phyloP scores from a whole-genome alignment of 352 stramenopile genomes.

The Phytopythium sindhum region DNA sequence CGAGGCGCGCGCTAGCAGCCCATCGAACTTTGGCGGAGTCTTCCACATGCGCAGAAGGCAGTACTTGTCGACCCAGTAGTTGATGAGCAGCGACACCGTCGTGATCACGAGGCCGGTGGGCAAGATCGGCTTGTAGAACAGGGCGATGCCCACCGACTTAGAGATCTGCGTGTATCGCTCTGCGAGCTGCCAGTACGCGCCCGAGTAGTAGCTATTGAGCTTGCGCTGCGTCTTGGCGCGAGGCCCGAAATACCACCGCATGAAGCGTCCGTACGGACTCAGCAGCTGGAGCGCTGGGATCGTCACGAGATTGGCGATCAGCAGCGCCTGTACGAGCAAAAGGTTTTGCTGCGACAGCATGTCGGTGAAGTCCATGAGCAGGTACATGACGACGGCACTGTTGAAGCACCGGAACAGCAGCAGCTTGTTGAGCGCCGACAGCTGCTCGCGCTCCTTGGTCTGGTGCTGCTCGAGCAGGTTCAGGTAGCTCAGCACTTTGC shows the following conservation, averaged over 20 bases:
- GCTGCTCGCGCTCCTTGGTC: constrained; percentile 63
- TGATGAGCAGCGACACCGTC: constrained; percentile 59
- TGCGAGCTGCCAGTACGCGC: constrained; percentile 64
- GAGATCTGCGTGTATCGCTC: constrained; percentile 57
- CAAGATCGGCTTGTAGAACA: constrained; percentile 71
- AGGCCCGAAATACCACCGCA: constrained; percentile 37
- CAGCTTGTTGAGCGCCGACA: constrained; percentile 80
- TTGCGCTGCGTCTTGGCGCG: constrained; percentile 69
- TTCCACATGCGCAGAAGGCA: constrained; percentile 78
- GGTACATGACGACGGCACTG: constrained; percentile 67
- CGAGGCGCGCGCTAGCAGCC: constrained; percentile 51
- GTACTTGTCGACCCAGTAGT: constrained; percentile 86
- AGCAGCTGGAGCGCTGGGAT: constrained; percentile 64
- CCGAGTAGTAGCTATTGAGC: constrained; percentile 77
- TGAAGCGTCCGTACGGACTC: constrained; percentile 46
- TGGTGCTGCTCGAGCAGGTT: constrained; percentile 57
- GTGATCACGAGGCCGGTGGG: constrained; percentile 75
- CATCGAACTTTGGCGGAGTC: constrained; percentile 56
- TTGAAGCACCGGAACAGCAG: constrained; percentile 73
- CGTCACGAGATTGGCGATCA: constrained; percentile 76
- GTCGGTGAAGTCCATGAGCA: constrained; percentile 74
- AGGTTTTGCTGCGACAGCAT: constrained; percentile 63
- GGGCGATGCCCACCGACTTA: constrained; percentile 62
- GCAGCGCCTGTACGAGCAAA: constrained; percentile 66
- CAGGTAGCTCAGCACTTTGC: constrained; percentile 56